Conservation (phyloP, 495 filamentous ascomycete genomes). For the Opeltia flavorubescens region DNA sequence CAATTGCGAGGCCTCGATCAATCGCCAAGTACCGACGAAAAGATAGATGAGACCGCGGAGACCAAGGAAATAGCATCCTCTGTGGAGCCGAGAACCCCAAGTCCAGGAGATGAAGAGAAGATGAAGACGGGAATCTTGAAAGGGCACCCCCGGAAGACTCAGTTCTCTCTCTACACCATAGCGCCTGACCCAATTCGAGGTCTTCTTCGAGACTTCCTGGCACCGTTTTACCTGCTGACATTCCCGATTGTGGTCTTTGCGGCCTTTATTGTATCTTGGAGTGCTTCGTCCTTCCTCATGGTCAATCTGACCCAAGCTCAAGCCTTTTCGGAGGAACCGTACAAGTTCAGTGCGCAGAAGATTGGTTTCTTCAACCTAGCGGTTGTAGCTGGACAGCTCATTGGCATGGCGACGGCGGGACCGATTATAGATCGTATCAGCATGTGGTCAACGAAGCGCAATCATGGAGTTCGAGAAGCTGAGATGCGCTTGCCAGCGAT, state of each 20-base stretch:
- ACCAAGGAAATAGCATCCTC: not conserved
- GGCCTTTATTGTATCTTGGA: conserved; percentile 33
- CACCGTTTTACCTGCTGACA: no score
- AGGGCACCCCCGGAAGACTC: conserved; percentile 36
- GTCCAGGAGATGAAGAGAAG: conserved; percentile 8
- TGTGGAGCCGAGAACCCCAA: not conserved
- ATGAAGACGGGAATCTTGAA: conserved; percentile 28
- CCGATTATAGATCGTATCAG: conserved; percentile 42
- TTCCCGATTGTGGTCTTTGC: conserved; percentile 43
- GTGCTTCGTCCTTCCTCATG: conserved; percentile 36
- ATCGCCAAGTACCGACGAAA: not conserved
- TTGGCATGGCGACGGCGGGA: conserved; percentile 38
- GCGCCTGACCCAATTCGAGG: no score
- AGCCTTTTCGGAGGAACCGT: conserved; percentile 36
- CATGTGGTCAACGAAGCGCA: conserved; percentile 32
- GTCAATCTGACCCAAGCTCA: conserved; percentile 42
- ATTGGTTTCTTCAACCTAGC: conserved; percentile 32
- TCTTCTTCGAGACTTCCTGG: no score
- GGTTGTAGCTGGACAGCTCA: conserved; percentile 29
- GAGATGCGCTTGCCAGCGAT: conserved; percentile 27
- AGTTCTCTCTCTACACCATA: conserved; percentile 39
- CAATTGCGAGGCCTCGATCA: conserved; percentile 12
- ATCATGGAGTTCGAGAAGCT: conserved; percentile 28
- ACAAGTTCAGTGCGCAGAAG: conserved; percentile 28
- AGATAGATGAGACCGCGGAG: conserved; percentile 2